Evolutionary conservation across 2,329 filamentous ascomycete species (phyloP).

Genomic region (Alternaria sp.): DNA sequence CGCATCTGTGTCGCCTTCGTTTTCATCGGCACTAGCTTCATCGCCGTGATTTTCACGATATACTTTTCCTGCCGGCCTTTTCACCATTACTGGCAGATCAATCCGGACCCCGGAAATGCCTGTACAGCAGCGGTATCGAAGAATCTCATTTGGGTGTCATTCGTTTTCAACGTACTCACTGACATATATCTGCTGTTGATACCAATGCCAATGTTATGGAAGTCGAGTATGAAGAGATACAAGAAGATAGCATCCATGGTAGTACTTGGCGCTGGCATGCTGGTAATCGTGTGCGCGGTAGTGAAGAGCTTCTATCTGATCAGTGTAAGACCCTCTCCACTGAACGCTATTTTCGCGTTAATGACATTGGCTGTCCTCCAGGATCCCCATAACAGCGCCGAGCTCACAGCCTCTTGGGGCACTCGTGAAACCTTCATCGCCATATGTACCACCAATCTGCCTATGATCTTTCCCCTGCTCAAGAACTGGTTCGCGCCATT

Average conservation of each 20-base stretch:
- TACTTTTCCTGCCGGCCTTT: conserved; percentile 54
- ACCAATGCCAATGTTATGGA: conserved; percentile 66
- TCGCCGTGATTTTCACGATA: not conserved
- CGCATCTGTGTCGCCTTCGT: not conserved
- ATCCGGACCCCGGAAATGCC: conserved; percentile 62
- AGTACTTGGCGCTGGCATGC: conserved; percentile 65
- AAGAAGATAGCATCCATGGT: conserved; percentile 65
- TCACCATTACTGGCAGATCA: conserved; percentile 66
- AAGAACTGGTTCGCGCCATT: not conserved
- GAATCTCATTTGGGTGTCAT: conserved; percentile 2
- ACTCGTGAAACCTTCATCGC: conserved; percentile 59
- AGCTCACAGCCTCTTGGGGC: conserved; percentile 54
- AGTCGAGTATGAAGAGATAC: conserved; percentile 56
- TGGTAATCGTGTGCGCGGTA: conserved; percentile 65
- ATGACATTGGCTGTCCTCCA: not conserved
- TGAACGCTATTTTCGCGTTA: too few species aligned
- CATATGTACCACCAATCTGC: conserved; percentile 54
- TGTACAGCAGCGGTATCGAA: conserved; percentile 23
- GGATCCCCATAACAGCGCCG: not conserved
- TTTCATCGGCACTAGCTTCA: not conserved
- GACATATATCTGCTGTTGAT: conserved; percentile 68
- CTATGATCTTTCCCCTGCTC: conserved; percentile 2
- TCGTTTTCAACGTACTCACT: not conserved
- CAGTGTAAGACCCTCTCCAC: not conserved
- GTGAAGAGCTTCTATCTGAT: conserved; percentile 57